Evolutionary conservation across 140 eudicot species (phyloP).

Genomic region (Flaveria floridana): DNA sequence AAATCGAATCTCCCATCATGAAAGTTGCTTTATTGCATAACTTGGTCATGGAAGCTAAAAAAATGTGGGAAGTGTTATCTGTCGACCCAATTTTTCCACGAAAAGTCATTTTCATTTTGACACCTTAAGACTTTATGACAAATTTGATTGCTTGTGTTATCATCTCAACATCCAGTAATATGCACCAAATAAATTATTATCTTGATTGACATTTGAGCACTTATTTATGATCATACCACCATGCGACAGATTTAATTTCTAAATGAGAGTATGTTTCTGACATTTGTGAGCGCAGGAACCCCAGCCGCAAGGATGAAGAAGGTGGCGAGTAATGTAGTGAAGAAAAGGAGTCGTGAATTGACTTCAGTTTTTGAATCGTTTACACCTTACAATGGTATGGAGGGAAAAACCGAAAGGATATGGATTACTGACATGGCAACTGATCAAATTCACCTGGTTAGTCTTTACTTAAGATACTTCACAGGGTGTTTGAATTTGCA

Average conservation of each 20-base stretch:
- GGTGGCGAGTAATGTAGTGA: conserved; percentile 79
- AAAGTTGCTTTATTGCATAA: no score
- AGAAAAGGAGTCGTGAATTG: conserved; percentile 90
- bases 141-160: not conserved
- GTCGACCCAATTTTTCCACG: not conserved
- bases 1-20: no score
- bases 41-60: not conserved
- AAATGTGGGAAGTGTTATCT: not conserved
- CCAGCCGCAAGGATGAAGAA: conserved; percentile 99
- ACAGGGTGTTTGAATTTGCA: not conserved
- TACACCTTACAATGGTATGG: conserved; percentile 88
- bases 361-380: conserved; percentile 88
- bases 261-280: conserved; percentile 20
- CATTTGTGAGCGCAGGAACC: conserved; percentile 54
- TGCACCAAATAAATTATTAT: not conserved
- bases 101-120: not conserved
- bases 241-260: not conserved
- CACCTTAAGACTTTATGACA: not conserved
- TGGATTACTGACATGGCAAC: conserved; percentile 96
- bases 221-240: conserved; percentile 7
- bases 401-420: conserved; percentile 72
- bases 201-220: not conserved
- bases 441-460: conserved; percentile 88
- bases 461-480: conserved; percentile 7
- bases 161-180: conserved; percentile 7